phyloP scores from a whole-genome alignment of 129 eudicot genomes.

The Ambrosia artemisiifolia region DNA sequence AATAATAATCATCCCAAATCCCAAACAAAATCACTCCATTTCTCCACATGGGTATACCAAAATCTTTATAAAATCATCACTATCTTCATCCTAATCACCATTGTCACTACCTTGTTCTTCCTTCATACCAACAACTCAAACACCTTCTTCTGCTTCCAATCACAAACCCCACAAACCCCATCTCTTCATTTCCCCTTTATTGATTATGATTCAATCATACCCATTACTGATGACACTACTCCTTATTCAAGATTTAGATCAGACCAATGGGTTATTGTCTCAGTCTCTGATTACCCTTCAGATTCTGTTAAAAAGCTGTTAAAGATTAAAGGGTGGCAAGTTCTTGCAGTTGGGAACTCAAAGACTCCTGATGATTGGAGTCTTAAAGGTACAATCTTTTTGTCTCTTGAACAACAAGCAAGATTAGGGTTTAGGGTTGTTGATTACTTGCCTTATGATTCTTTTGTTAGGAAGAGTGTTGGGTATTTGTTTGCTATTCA shows the following conservation, averaged over 20 bases:
- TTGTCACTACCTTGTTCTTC: constrained; percentile 70
- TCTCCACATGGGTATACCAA: constrained; percentile 70
- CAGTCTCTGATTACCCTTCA: constrained; percentile 73
- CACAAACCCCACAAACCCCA: constrained; percentile 39
- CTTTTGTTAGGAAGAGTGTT: constrained; percentile 75
- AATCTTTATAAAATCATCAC: constrained; percentile 68
- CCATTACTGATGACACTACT: constrained; percentile 47
- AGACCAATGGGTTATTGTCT: constrained; percentile 81
- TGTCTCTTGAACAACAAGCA: constrained; percentile 76
- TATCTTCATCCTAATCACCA: constrained; percentile 44
- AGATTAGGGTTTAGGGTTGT: constrained; percentile 74
- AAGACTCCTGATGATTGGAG: constrained; percentile 81
- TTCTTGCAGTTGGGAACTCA: constrained; percentile 82
- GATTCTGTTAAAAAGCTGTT: constrained; percentile 47
- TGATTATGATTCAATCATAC: constrained; percentile 47
- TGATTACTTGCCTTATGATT: constrained; percentile 89
- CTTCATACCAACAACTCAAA: constrained; percentile 64
- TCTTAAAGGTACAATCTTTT: constrained; percentile 72
- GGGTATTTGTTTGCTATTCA: constrained; percentile 95
- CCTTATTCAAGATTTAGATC: constrained; percentile 68
- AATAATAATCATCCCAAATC: constrained; percentile 28
- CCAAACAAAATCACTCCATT: constrained; percentile 63
- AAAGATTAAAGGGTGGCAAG: constrained; percentile 84
- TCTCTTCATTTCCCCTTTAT: constrained; percentile 50
- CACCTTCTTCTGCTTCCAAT: constrained; percentile 64